Evolutionary conservation across 768 basidiomycete genomes (phyloP), one percentile per base, ranked within the genome.

Genomic region (Rhodotorula kratochvilovae): DNA sequence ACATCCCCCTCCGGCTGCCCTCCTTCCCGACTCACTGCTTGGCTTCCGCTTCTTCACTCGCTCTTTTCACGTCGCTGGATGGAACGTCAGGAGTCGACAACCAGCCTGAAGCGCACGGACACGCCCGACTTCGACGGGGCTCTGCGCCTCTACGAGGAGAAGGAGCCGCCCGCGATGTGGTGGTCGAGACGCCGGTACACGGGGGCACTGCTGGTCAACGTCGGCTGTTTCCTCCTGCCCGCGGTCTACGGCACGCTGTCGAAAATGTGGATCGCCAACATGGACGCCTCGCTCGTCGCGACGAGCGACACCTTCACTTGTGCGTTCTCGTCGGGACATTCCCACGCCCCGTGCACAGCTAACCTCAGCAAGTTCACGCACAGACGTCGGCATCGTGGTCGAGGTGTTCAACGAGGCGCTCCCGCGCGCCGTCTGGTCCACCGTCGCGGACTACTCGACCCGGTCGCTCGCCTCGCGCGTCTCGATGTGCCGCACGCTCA

Each of bases 231-330:
- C 57, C 50, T 67, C 27, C 62, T 77, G 10, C 76, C 76, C 25
- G 76, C 76, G 5, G n/a, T 77, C 51, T 77, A 77, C 51, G 54
- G 42, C 25, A 77, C 76, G 29, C 76, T 77, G 19, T 43, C 45
- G 53, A 77, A 77, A 46, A 61, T 77, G 6, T 77, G 76, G 76
- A 61, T 77, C 23, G 75, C 76, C 48, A 61, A 72, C 25, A 72
- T 77, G 42, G 76, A 39, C 39, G 39, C 39, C 39, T 39, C 39
- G 8, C 39, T 39, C 39, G 13, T 39, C 8, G 39, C 13, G 8
- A 39, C 39, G 8, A 39, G 8, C 39, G 39, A 39, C 39, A 39
- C 39, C 39, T 39, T 7, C 39, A 39, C 39, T 7, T 39, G 39
- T 39, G 13, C 13, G 8, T 6, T 13, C 39, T 39, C 39, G 8